A percentile compares a stretch with the other conserved stretches of the same genome.
phyloP scores from a whole-genome alignment of 1,284 basidiomycete genomes.

The Vanrija sp. region DNA sequence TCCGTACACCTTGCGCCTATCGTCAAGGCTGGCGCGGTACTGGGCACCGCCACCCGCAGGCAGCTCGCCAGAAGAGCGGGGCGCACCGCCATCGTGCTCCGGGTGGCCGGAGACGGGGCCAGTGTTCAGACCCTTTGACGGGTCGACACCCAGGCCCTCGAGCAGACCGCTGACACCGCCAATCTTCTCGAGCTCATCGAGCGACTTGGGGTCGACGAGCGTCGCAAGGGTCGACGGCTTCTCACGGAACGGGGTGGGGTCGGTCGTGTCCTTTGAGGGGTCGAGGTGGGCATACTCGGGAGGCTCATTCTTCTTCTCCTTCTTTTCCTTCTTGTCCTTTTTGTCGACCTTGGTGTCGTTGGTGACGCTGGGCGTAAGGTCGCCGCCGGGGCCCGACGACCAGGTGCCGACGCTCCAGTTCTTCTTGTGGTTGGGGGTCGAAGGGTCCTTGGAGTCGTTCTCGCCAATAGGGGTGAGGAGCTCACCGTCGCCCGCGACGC shows the following conservation, averaged over 20 bases:
- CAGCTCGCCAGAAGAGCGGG: slow-evolving; percentile 21
- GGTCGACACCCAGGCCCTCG: slow-evolving; percentile 68
- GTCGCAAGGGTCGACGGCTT: slow-evolving; percentile 74
- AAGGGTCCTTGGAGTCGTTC: slow-evolving; percentile 3
- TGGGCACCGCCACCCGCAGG: slow-evolving; percentile 49
- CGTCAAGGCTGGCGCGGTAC: slow-evolving; percentile 58
- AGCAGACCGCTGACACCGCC: slow-evolving; percentile 72
- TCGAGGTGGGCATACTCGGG: slow-evolving; percentile 43
- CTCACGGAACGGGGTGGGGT: slow-evolving; percentile 67
- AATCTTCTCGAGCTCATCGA: slow-evolving; percentile 63
- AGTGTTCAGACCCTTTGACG: slow-evolving; percentile 54
- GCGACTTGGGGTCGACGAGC: slow-evolving; percentile 71
- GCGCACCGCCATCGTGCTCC: slow-evolving; percentile 22
- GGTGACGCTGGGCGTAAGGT: not conserved
- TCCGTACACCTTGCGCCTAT: slow-evolving; percentile 73
- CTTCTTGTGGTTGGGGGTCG: slow-evolving; percentile 19
- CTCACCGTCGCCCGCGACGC: slow-evolving; percentile 60
- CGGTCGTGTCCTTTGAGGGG: slow-evolving; percentile 57
- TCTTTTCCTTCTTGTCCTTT: slow-evolving; percentile 14
- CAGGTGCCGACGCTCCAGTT: slow-evolving; percentile 31
- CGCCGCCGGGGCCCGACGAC: slow-evolving; percentile 13
- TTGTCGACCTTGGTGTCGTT: not conserved
- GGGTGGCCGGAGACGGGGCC: not conserved
- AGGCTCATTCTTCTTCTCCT: slow-evolving; percentile 27
- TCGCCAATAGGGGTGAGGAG: slow-evolving; percentile 58